Evolutionary conservation across 331 rosid species (phyloP), one percentile per base, ranked within the genome.

Genomic region (Erythrophleum ivorense): DNA sequence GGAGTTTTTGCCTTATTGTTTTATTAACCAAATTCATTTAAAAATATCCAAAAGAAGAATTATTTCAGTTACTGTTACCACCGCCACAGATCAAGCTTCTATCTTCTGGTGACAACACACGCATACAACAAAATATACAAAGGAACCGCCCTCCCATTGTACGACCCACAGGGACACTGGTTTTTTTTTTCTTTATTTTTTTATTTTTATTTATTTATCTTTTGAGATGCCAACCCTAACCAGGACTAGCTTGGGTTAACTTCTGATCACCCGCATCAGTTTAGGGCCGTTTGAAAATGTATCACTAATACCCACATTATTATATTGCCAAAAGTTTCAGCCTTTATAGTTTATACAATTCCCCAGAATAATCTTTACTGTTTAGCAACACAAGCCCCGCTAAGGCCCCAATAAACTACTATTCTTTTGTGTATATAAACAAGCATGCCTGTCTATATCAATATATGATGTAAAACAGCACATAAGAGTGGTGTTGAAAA

Each of bases 271-370:
- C 82, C 83, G 41, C 80, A 12, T 71, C 87, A 81, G 93, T 94
- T 88, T 88, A 81, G 14, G 87, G 87, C 94, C 98, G 98, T 94
- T 91, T 76, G 87, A 78, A 21, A 43, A 43, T 38, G 60, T 10
- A 29, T 33, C 67, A 77, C 78, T 78, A 58, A 6, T 66, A 48
- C 2, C 52, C 12, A 18, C 84, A 19, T 38, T 53, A 15, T 48
- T n/a, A 18, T 58, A 77, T 16, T 71, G 24, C 2, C 7, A 58
- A 62, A 53, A 76, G 83, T 79, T 24, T 57, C 36, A 1, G 77
- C 84, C 78, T 78, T 81, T 57, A 19, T 40, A 24, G n/a, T 36
- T 14, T 78, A 24, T 81, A 66, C 94, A 80, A 19, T 84, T 88
- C 81, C 91, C 90, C 75, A 80, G 5, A 78, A 33, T 82, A 75